Evolutionary conservation across 768 basidiomycete species (phyloP), one percentile per base, ranked within the genome.

Genomic region (Lactifluus subvellereus): DNA sequence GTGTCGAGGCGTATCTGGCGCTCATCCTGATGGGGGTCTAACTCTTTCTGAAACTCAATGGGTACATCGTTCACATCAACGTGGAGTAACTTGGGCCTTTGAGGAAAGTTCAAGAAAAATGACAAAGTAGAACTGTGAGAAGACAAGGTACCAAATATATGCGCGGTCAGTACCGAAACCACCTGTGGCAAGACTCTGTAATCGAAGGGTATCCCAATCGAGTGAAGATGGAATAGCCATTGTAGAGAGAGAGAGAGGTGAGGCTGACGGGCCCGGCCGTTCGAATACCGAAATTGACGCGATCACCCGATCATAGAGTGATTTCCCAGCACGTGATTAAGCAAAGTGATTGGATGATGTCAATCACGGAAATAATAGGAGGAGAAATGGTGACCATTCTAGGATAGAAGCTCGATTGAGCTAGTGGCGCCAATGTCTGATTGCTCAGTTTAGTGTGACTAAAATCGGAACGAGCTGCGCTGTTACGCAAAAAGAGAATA

Each of bases 1-100:
- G 94, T 96, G 74, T 97, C 94, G 38, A 96, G 81, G 61, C 78
- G 75, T 64, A 97, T 92, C 74, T 97, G 94, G 14, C 81, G 84
- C 74, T 96, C 94, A 71, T 97, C 94, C 4, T 74, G 75, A 71
- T 94, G 91, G 27, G 77, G 48, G 11, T 55, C 65, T 38, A 45
- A 43, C 32, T 56, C 60, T 48, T 50, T 38, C 13, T 57, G 54
- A 32, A 30, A 6, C 4, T 38, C 38, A 16, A 18, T 13, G 10
- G 60, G 35, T 18, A 47, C 43, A 4, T 38, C 11, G 1, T 59
- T 70, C 66, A 50, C 69, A 64, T 40, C 71, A 67, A 61, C 72
- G 67, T 74, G 76, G 66, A 76, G 74, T 57, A 74, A 73, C 59
- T 57, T 69, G 59, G 70, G 75, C 81, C 77, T 83, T 69, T 6